Evolutionary conservation across 2,329 filamentous ascomycete species (phyloP).

Genomic region (Penicillium rolfsii): DNA sequence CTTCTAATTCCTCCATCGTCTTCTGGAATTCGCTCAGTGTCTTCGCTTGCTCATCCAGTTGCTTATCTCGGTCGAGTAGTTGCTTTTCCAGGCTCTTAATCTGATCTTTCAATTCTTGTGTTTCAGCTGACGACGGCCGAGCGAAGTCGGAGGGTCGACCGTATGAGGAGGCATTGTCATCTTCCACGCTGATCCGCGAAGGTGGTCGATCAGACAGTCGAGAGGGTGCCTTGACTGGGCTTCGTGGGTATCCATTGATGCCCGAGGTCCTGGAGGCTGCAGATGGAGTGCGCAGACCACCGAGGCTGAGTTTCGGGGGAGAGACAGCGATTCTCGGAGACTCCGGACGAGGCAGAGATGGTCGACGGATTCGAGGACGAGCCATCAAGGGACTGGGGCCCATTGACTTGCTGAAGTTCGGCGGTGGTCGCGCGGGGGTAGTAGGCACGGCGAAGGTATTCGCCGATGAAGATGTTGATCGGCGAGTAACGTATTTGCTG

Average conservation of each 20-base stretch:
- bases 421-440: conserved; percentile 66
- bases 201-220: conserved; percentile 45
- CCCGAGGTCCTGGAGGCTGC: conserved; percentile 33
- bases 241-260: conserved; percentile 52
- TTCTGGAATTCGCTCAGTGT: conserved; percentile 88
- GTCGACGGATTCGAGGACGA: conserved; percentile 67
- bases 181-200: conserved; percentile 45
- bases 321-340: conserved; percentile 67
- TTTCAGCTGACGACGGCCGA: conserved; percentile 34
- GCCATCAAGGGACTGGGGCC: conserved; percentile 72
- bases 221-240: conserved; percentile 44
- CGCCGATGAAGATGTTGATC: conserved; percentile 47
- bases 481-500: conserved; percentile 65
- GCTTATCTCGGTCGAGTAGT: conserved; percentile 80
- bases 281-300: conserved; percentile 63
- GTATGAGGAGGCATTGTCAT: conserved; percentile 37
- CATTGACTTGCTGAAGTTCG: conserved; percentile 87
- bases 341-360: conserved; percentile 83
- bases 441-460: conserved; percentile 62
- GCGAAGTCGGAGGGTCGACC: conserved; percentile 38
- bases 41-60: conserved; percentile 83
- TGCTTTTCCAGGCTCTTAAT: conserved; percentile 71
- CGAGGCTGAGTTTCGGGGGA: conserved; percentile 57
- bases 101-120: conserved; percentile 65
- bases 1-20: conserved; percentile 80